Evolutionary conservation across 1,284 basidiomycete species (phyloP), one percentile per base, ranked within the genome.

Genomic region (Papiliotrema nemorosa): DNA sequence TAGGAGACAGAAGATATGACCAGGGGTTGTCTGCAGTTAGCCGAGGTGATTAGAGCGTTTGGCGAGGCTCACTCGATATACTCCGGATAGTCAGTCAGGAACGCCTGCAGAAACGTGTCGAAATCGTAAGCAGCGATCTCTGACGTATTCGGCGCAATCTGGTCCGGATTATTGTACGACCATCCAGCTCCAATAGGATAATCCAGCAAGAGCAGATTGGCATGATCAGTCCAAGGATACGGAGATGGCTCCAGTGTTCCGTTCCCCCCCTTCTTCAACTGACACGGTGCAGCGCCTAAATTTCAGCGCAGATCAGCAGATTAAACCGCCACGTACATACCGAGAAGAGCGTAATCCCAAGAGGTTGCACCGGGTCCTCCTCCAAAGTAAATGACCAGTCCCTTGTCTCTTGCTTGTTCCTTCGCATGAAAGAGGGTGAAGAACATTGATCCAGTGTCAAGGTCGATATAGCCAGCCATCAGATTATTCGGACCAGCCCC

Each of bases 261-360:
- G 12, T 48, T 43, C 14, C 33, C 47, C 1, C 31, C 49, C 16
- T 38, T 38, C 3, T 49, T 54, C 16, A 57, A 38, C 47, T 57
- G 55, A 21, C 55, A 57, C 2, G 55, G 55, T 3, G 52, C 52
- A 9, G 55, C 54, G 25, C 54, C 54, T 50, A n/a, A 21, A 3
- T 3, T n/a, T 2, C n/a, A 12, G 18, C 20, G 39, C 18, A 14
- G 13, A 5, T 20, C 14, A 24, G 9, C n/a, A 25, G 3, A 18
- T 10, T 5, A 4, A 25, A 3, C 22, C 22, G 2, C 36, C 3
- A 22, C 36, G 31, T 22, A 43, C 54, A 44, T 40, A 54, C 56
- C 56, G 6, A 58, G 44, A 26, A 58, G 53, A 22, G 49, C 52
- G 36, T 58, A 50, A 44, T 58, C 56, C 40, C 49, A 51, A n/a